A percentile compares a stretch with the other conserved stretches of the same genome.
Conservation (phyloP, 2,329 filamentous ascomycete species). For the Cladosporium sphaerospermum region DNA sequence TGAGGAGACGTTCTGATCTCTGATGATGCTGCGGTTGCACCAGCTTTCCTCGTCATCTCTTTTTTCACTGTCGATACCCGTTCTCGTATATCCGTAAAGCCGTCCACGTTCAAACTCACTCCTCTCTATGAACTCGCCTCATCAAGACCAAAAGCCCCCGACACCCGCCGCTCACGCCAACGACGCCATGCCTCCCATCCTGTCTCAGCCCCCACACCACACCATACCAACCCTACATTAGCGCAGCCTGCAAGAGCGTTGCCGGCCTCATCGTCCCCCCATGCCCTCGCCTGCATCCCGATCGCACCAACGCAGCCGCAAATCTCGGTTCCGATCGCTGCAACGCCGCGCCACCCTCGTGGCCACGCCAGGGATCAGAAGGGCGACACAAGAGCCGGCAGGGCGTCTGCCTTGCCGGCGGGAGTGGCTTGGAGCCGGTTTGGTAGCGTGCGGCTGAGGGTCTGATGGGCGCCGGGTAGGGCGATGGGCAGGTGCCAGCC, state of each 20-base stretch:
- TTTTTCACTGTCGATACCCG: conserved; percentile 8
- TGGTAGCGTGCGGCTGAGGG: not conserved
- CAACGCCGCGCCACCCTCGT: not conserved
- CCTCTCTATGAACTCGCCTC: too few relatives aligned
- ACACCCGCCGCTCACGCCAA: not conserved
- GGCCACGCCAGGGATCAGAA: not conserved
- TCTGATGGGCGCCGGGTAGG: too few relatives aligned
- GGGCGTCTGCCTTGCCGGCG: not conserved
- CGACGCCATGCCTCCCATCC: not conserved
- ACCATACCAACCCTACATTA: not conserved
- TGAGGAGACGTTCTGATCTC: conserved; percentile 15
- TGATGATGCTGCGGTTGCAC: not conserved
- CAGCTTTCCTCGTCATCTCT: not conserved
- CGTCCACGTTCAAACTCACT: not conserved
- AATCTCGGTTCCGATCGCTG: conserved; percentile 6
- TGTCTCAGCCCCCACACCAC: not conserved
- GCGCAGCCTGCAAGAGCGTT: not conserved
- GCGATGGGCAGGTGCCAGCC: too few relatives aligned
- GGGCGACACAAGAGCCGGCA: not conserved
- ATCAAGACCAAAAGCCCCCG: too few relatives aligned
- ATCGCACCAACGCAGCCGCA: not conserved
- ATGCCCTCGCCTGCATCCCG: not conserved
- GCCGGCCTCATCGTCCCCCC: not conserved
- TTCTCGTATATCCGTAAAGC: not conserved
- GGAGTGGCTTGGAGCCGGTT: not conserved